phyloP scores from a whole-genome alignment of 2,329 filamentous ascomycete species.

The Botrytis squamosa region DNA sequence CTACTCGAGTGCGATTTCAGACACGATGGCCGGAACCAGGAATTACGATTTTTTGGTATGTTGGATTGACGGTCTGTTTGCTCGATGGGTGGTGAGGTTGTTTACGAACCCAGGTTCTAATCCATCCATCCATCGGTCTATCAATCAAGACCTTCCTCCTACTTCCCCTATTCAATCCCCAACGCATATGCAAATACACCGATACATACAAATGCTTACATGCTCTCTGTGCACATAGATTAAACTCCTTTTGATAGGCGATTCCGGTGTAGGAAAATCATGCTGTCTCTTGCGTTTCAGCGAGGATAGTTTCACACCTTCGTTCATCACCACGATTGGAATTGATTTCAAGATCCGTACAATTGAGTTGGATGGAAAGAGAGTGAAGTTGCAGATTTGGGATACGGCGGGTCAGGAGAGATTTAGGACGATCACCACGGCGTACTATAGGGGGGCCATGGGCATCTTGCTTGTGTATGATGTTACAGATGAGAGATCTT shows the following conservation, averaged over 20 bases:
- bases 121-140: background rate
- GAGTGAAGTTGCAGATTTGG: constrained; percentile 99
- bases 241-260: constrained; percentile 99
- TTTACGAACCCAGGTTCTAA: background rate
- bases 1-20: constrained; percentile 23
- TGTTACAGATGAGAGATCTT: constrained; percentile 99
- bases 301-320: constrained; percentile 98
- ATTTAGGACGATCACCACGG: constrained; percentile 97
- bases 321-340: constrained; percentile 99
- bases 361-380: constrained; percentile 97
- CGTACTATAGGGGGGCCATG: constrained; percentile 98
- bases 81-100: background rate
- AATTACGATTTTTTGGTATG: constrained; percentile 98
- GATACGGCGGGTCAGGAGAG: constrained; percentile 97
- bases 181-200: background rate
- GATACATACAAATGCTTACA: background rate
- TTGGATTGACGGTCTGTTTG: background rate
- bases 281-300: constrained; percentile 97
- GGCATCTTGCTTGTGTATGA: constrained; percentile 97
- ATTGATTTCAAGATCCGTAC: constrained; percentile 99
- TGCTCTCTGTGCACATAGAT: constrained; percentile 43
- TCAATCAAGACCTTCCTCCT: constrained; percentile 2
- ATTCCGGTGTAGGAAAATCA: constrained; percentile 99
- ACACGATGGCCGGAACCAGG: constrained; percentile 85
- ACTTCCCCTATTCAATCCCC: constrained; percentile 10